Evolutionary conservation across 495 filamentous ascomycete genomes (phyloP), one percentile per base, ranked within the genome.

Genomic region (Neurospora tetrasperma): DNA sequence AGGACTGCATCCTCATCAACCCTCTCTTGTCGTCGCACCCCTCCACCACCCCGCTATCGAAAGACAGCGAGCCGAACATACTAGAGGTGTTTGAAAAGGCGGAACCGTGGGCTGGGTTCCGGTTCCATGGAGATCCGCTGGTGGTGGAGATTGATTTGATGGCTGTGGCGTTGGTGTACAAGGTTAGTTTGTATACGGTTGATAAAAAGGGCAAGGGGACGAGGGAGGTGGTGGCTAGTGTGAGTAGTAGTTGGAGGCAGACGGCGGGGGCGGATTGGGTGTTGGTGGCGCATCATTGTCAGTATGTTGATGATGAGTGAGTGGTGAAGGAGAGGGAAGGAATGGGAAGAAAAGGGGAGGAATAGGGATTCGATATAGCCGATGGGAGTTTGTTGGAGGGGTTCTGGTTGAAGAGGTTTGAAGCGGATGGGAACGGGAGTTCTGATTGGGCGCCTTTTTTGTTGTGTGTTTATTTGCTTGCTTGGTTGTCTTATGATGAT

Each of bases 1-100:
- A 78, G 46, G 80, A 82, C 78, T 80, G 79, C 75, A 73, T 80
- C 72, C 80, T 82, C 76, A 76, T 82, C 76, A 81, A 81, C 75
- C 80, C 80, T 23, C 42, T 82, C 16, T 73, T 82, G 20, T 44
- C 69, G 0, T 73, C 73, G 0, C 31, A 68, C 40, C 73, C 73
- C 1, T 70, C 73, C n/a, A 41, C 68, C 27, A 39, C 74, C 48
- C 77, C 78, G 31, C 62, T 80, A 66, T n/a, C 41, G 41, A 78
- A 75, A 69, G 72, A 80, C 40, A 77, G 75, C 16, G 74, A 76
- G 11, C 78, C 79, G 5, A 72, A 3, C 10, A 74, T 80, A 10
- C 40, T 75, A 0, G 71, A 80, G 41, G 71, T 74, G 8, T 74
- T 81, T 16, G 72, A 79, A 39, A 71, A 70, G 35, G 73, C 70